Conservation (phyloP, 164 flowering plant genomes). For the Magnolia sinica region DNA sequence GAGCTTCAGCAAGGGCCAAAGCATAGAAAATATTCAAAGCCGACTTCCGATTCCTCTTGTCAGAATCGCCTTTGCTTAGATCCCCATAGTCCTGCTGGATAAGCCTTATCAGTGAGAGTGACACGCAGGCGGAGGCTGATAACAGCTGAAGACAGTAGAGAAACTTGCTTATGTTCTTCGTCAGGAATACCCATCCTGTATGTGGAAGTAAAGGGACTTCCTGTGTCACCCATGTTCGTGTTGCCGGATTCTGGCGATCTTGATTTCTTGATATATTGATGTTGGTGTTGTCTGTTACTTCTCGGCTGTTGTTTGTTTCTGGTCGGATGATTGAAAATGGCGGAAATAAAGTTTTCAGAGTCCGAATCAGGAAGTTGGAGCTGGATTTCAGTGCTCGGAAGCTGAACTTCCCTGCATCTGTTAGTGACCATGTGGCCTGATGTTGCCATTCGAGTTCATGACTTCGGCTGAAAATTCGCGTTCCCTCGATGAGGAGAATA, state of each 20-base stretch:
- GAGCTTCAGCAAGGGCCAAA: slow-evolving; percentile 82
- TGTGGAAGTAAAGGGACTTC: slow-evolving; percentile 92
- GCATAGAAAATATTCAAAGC: slow-evolving; percentile 80
- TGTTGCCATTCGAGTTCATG: slow-evolving; percentile 92
- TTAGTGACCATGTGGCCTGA: slow-evolving; percentile 81
- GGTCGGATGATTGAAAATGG: slow-evolving; percentile 15
- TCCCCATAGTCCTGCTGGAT: slow-evolving; percentile 62
- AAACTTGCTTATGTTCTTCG: slow-evolving; percentile 66
- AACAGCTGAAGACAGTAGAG: slow-evolving; percentile 87
- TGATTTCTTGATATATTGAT: slow-evolving; percentile 9
- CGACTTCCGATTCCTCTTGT: slow-evolving; percentile 60
- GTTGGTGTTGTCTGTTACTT: slow-evolving; percentile 12
- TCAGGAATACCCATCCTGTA: slow-evolving; percentile 61
- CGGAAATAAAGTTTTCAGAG: slow-evolving; percentile 20
- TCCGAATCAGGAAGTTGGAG: slow-evolving; percentile 31
- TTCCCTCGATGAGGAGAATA: slow-evolving; percentile 73
- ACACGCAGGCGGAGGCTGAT: slow-evolving; percentile 76
- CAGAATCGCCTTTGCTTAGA: slow-evolving; percentile 54
- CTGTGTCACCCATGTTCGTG: slow-evolving; percentile 60
- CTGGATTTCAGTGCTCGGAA: slow-evolving; percentile 59
- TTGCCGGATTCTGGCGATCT: slow-evolving; percentile 21
- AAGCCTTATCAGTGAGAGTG: slow-evolving; percentile 68
- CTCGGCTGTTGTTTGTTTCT: slow-evolving; percentile 17
- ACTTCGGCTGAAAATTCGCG: slow-evolving; percentile 85
- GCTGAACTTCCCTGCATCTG: slow-evolving; percentile 69